phyloP scores from a whole-genome alignment of 1,284 basidiomycete species.

The Ceratobasidium sp. region DNA sequence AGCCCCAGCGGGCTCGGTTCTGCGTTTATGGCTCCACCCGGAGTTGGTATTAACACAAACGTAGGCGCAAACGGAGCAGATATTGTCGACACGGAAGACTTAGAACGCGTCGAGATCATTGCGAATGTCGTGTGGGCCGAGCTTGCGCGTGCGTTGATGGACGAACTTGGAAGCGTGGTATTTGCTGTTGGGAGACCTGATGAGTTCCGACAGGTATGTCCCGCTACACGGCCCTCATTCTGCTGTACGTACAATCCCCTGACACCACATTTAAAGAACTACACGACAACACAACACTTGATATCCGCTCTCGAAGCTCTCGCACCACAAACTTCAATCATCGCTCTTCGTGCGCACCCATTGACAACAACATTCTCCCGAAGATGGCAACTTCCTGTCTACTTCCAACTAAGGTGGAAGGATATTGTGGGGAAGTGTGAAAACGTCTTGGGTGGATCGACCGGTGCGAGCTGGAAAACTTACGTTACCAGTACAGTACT shows the following conservation, averaged over 20 bases:
- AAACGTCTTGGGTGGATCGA: constrained; percentile 64
- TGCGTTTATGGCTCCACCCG: background rate
- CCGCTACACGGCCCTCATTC: too few relatives aligned
- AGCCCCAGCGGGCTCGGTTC: constrained; percentile 41
- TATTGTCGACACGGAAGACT: constrained; percentile 45
- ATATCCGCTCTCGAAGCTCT: constrained; percentile 86
- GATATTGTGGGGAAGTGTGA: constrained; percentile 88
- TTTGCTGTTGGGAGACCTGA: constrained; percentile 93
- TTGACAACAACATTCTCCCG: constrained; percentile 81
- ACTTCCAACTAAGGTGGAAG: constrained; percentile 98
- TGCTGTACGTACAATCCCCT: background rate
- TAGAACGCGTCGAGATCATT: constrained; percentile 81
- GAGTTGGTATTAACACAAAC: background rate
- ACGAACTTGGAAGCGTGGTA: constrained; percentile 83
- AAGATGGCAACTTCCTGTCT: constrained; percentile 97
- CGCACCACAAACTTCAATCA: constrained; percentile 82
- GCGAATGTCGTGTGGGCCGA: constrained; percentile 91
- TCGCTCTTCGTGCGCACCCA: constrained; percentile 78
- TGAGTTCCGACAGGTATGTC: constrained; percentile 85
- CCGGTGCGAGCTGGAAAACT: constrained; percentile 5
- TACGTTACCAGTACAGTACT: background rate
- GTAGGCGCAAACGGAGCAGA: constrained; percentile 14
- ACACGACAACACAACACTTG: constrained; percentile 87
- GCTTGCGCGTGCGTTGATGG: constrained; percentile 81
- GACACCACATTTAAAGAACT: constrained; percentile 68